Conservation (phyloP, 441 rosid species). For the Omphalea diandra region DNA sequence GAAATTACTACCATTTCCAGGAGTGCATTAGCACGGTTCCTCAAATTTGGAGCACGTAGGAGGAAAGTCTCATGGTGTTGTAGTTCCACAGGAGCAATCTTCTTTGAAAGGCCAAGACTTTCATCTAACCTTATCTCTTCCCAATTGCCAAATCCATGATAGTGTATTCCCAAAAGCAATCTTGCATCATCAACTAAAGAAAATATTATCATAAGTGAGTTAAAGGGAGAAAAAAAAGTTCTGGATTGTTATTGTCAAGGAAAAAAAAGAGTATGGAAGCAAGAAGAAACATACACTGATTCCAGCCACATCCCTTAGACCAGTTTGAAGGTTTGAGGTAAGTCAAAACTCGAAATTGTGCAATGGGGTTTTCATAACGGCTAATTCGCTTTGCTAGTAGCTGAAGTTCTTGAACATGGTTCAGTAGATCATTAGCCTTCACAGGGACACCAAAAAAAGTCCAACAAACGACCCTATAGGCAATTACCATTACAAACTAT, state of each 20-base stretch:
- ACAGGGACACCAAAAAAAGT: slow-evolving; percentile 97
- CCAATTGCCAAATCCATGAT: slow-evolving; percentile 99
- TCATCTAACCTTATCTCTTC: slow-evolving; percentile 95
- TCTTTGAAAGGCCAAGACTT: slow-evolving; percentile 86
- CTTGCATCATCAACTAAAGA: slow-evolving; percentile 93
- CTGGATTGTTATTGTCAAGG: background rate
- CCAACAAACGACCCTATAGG: slow-evolving; percentile 84
- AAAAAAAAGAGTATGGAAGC: background rate
- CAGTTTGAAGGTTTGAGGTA: slow-evolving; percentile 98
- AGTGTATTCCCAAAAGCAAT: slow-evolving; percentile 89
- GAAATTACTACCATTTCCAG: slow-evolving; percentile 73
- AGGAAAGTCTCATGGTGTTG: slow-evolving; percentile 99
- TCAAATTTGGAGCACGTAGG: slow-evolving; percentile 96
- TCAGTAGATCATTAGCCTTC: slow-evolving; percentile 80
- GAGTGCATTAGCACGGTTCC: slow-evolving; percentile 96
- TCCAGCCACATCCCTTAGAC: slow-evolving; percentile 99
- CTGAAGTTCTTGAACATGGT: slow-evolving; percentile 90
- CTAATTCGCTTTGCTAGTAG: slow-evolving; percentile 76
- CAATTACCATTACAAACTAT: slow-evolving; percentile 20
- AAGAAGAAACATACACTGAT: slow-evolving; percentile 61
- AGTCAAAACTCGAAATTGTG: slow-evolving; percentile 80
- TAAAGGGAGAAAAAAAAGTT: background rate
- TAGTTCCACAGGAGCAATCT: slow-evolving; percentile 98
- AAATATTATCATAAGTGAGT: slow-evolving; percentile 18
- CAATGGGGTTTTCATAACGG: slow-evolving; percentile 80